phyloP scores from a whole-genome alignment of 345 rosid genomes.

The Nephelium lappaceum region DNA sequence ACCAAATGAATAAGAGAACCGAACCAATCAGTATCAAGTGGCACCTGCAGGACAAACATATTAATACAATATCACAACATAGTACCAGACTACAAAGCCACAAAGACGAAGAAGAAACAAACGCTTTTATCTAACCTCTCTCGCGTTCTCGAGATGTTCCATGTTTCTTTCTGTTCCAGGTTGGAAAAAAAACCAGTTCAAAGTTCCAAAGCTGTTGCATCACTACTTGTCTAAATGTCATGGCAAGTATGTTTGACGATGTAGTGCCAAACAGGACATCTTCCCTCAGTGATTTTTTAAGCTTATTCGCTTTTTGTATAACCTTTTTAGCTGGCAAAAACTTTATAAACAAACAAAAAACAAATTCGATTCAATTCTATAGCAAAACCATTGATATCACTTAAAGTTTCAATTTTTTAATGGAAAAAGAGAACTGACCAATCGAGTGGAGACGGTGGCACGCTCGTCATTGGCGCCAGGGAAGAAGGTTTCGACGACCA shows the following conservation, averaged over 20 bases:
- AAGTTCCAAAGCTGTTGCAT: slow-evolving; percentile 76
- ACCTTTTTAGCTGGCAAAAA: slow-evolving; percentile 85
- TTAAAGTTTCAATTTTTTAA: no score
- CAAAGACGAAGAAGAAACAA: slow-evolving; percentile 1
- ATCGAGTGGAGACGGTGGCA: slow-evolving; percentile 71
- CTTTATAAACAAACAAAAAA: slow-evolving; percentile 37
- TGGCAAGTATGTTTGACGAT: slow-evolving; percentile 72
- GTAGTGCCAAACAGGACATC: slow-evolving; percentile 47
- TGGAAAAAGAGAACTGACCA: slow-evolving; percentile 48
- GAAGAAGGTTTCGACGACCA: slow-evolving; percentile 89
- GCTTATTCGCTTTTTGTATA: slow-evolving; percentile 63
- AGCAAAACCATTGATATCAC: no score
- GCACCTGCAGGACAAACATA: slow-evolving; percentile 48
- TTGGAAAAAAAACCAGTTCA: slow-evolving; percentile 56
- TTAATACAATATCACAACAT: slow-evolving; percentile 38
- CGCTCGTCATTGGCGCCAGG: slow-evolving; percentile 58
- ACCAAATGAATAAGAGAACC: slow-evolving; percentile 61
- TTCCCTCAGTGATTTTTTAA: slow-evolving; percentile 43
- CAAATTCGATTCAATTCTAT: no score
- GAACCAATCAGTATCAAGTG: slow-evolving; percentile 58
- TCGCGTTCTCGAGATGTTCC: slow-evolving; percentile 62
- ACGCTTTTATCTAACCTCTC: slow-evolving; percentile 59
- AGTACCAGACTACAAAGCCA: neutral
- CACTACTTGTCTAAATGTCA: slow-evolving; percentile 91
- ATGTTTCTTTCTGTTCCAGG: slow-evolving; percentile 79